phyloP scores from a whole-genome alignment of 129 eudicot species.

The Centrapalus pauciflorus region DNA sequence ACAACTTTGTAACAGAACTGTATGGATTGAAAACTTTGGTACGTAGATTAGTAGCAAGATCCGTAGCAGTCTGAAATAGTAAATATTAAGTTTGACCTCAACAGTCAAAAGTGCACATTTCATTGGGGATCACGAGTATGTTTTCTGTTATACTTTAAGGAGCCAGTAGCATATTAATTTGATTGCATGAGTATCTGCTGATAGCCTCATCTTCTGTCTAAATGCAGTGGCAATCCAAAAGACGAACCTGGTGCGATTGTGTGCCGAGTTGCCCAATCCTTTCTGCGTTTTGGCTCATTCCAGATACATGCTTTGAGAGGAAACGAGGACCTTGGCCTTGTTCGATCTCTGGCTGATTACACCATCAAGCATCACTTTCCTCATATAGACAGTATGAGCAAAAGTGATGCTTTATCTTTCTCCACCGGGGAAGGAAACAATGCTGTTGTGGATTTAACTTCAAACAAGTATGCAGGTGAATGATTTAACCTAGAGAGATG shows the following conservation, averaged over 20 bases:
- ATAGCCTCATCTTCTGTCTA: neutral
- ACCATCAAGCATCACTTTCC: conserved; percentile 85
- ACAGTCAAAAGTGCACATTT: neutral
- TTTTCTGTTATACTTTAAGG: neutral
- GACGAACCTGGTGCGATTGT: conserved; percentile 97
- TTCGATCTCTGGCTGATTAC: conserved; percentile 75
- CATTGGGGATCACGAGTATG: neutral
- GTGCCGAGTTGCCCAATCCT: conserved; percentile 88
- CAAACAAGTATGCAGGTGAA: conserved; percentile 92
- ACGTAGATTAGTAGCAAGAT: too few species aligned
- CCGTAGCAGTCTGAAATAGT: neutral
- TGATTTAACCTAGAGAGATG: neutral
- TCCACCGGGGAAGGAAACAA: conserved; percentile 65
- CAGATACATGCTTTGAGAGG: conserved; percentile 90
- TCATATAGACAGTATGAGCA: conserved; percentile 68
- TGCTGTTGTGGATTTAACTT: conserved; percentile 74
- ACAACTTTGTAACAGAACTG: neutral
- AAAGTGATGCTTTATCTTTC: conserved; percentile 68
- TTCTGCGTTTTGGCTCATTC: conserved; percentile 91
- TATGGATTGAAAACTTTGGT: too few species aligned
- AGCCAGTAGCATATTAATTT: neutral
- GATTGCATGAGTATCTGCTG: neutral
- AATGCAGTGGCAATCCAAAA: conserved; percentile 88
- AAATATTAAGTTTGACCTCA: neutral
- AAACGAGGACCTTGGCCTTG: conserved; percentile 67